Evolutionary conservation across 371 early-diverging fungal species (phyloP), one percentile per base, ranked within the genome.

Genomic region (Lichtheimia corymbifera): DNA sequence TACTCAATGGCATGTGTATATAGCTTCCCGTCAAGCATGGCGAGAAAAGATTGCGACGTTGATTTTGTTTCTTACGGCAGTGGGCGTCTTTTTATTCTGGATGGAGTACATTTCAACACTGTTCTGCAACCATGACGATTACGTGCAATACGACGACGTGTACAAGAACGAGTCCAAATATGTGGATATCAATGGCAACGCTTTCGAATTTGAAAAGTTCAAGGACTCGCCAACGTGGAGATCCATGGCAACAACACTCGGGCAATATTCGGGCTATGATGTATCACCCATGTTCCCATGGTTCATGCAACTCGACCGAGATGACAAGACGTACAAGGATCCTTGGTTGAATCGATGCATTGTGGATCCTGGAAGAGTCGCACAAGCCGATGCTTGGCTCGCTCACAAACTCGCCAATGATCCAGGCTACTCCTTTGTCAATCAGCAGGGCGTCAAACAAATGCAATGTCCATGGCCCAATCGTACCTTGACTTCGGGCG

Each of bases 21-120:
- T 42, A 80, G 81, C 64, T 22, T 67, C 71, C 52, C 74, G 81
- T 17, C 71, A 64, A 24, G 74, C 74, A 30, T 80, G 77, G 77
- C 67, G 79, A 44, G 82, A 81, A 69, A 81, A 81, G 60, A 66
- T 81, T n/a, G 70, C 79, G 0, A 62, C 74, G 9, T 63, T 66
- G 18, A 49, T 68, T 45, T 20, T 76, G 12, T 70, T 70, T 45
- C 24, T 78, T 17, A 60, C 65, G 11, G 28, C 67, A 22, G 65
- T 71, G 7, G 72, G 62, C 6, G 43, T 74, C 12, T 64, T 81
- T 66, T 64, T 71, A 27, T 66, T 81, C 22, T 78, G 76, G 79
- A 58, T 81, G 27, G 79, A 78, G 58, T 76, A 68, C 41, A 56
- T 78, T 18, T 73, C 79, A 15, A 66, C 61, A 5, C 58, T 72